A percentile compares a stretch with the other conserved stretches of the same genome.
Evolutionary conservation across 129 eudicot genomes (phyloP).

Genomic region (Oenanthe sinensis): DNA sequence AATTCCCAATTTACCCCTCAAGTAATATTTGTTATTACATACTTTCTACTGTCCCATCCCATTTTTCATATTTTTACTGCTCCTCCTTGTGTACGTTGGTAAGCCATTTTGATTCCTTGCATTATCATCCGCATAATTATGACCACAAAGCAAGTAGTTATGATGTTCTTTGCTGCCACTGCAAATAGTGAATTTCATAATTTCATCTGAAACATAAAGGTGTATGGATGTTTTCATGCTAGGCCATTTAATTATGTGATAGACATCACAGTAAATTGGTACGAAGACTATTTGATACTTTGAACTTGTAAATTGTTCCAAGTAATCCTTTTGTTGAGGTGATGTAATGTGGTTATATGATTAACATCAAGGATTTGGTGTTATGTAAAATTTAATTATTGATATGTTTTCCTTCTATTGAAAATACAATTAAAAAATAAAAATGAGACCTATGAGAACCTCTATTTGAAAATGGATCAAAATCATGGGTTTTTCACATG

Average conservation of each 20-base stretch:
- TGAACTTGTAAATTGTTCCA: not conserved
- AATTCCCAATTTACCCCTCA: too few species aligned
- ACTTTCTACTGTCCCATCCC: too few species aligned
- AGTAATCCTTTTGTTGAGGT: not conserved
- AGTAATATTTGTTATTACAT: too few species aligned
- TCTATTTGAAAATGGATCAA: too few species aligned
- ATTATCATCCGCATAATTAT: not conserved
- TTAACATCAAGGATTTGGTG: not conserved
- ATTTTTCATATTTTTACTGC: too few species aligned
- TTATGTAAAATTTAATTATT: not conserved
- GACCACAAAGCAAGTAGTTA: not conserved
- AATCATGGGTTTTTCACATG: too few species aligned
- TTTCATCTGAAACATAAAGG: not conserved
- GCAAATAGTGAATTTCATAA: not conserved
- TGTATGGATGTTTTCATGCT: not conserved
- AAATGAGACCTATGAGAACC: too few species aligned
- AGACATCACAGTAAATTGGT: not conserved
- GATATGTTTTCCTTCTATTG: too few species aligned
- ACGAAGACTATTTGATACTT: not conserved
- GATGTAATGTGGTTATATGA: not conserved
- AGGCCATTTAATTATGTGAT: not conserved
- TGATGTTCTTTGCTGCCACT: not conserved
- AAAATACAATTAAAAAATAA: not conserved
- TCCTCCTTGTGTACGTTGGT: too few species aligned
- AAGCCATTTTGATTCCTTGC: too few species aligned